Conservation (phyloP, 1,139 yeast species). For the Suhomyces guaymorum region DNA sequence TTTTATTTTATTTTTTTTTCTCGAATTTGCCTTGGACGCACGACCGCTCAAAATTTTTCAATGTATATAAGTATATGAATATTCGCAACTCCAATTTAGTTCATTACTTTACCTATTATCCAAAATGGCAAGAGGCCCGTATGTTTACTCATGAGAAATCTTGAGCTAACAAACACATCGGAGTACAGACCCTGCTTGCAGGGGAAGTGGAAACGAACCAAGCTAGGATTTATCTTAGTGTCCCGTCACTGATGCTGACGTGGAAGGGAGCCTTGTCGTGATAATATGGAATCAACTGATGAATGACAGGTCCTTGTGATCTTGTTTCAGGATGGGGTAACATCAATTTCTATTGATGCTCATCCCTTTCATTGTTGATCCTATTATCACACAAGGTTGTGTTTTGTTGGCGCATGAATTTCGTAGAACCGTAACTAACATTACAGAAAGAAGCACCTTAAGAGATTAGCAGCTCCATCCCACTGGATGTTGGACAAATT, state of each 20-base stretch:
- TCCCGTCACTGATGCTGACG: conserved; percentile 25
- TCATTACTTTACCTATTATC: conserved; percentile 26
- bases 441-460: conserved; percentile 86
- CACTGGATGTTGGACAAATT: conserved; percentile 99
- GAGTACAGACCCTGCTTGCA: conserved; percentile 12
- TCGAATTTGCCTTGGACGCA: no score
- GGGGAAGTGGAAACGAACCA: conserved; percentile 16
- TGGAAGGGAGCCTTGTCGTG: conserved; percentile 45
- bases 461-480: conserved; percentile 99
- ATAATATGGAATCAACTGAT: conserved; percentile 18
- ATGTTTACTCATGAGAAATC: conserved; percentile 38
- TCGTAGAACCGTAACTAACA: conserved; percentile 19
- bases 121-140: conserved; percentile 96
- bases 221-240: conserved; percentile 18
- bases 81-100: no score
- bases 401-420: conserved; percentile 4
- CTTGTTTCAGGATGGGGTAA: neutral
- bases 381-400: conserved; percentile 8
- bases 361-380: neutral
- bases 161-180: conserved; percentile 18
- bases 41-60: conserved; percentile 7
- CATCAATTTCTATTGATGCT: neutral
- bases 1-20: no score
- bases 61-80: conserved; percentile 7
- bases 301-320: neutral